phyloP scores from a whole-genome alignment of 495 filamentous ascomycete genomes.

The Aspergillus egyptiacus region DNA sequence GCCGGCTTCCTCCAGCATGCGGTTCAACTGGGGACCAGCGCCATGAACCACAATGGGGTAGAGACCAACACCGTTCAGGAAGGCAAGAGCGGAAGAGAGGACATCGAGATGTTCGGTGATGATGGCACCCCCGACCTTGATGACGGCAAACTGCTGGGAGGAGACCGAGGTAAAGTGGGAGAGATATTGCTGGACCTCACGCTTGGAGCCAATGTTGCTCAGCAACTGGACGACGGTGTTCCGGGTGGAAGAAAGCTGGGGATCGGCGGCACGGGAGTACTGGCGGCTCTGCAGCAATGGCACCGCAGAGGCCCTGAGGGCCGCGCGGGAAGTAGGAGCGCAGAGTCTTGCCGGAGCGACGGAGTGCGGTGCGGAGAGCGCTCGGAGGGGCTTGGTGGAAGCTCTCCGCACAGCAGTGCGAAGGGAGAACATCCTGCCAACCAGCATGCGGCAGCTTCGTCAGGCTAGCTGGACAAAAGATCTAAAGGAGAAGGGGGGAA shows the following conservation, averaged over 20 bases:
- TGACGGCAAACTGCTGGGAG: conserved; percentile 96
- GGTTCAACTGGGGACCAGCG: conserved; percentile 93
- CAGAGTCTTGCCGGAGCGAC: conserved; percentile 29
- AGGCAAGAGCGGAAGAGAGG: conserved; percentile 79
- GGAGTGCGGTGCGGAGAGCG: conserved; percentile 41
- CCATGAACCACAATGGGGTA: conserved; percentile 97
- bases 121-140: conserved; percentile 97
- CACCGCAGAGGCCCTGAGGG: conserved; percentile 25
- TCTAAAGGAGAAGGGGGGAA: conserved; percentile 16
- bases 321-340: conserved; percentile 20
- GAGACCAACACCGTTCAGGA: conserved; percentile 92
- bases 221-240: conserved; percentile 89
- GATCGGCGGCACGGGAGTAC: conserved; percentile 44
- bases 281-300: conserved; percentile 33
- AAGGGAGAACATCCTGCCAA: conserved; percentile 45
- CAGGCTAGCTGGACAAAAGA: conserved; percentile 16
- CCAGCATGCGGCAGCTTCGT: conserved; percentile 48
- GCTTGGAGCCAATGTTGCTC: conserved; percentile 93
- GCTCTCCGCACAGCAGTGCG: conserved; percentile 49
- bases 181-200: conserved; percentile 96
- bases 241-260: conserved; percentile 58
- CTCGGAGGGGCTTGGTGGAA: conserved; percentile 42
- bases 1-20: conserved; percentile 81
- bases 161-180: conserved; percentile 97
- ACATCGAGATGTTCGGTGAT: conserved; percentile 91